phyloP scores from a whole-genome alignment of 257 asterid species.

The Leptodermis oblonga region DNA sequence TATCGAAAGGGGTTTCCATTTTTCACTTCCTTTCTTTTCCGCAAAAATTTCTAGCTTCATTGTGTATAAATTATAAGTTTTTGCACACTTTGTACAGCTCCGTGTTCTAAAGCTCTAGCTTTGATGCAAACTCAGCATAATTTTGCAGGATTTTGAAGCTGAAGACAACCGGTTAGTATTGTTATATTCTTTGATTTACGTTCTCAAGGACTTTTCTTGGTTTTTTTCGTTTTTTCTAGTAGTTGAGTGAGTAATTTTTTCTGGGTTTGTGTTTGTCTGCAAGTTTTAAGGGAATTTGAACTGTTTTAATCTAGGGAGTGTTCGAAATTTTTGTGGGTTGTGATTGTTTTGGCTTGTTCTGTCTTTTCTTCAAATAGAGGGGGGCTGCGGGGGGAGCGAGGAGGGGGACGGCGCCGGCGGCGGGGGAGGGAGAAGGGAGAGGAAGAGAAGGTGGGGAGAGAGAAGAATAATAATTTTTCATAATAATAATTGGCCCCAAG shows the following conservation, averaged over 20 bases:
- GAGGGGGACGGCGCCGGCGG: no score
- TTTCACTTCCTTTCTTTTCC: constrained; percentile 8
- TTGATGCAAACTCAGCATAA: background rate
- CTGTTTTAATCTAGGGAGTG: background rate
- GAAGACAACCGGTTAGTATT: constrained; percentile 26
- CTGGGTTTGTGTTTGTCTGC: constrained; percentile 28
- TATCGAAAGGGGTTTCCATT: no score
- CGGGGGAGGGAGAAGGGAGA: no score
- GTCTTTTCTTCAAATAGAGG: no score
- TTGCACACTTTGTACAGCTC: background rate
- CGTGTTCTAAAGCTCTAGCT: background rate
- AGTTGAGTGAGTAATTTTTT: constrained; percentile 2
- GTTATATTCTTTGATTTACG: constrained; percentile 18
- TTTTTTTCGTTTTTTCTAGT: background rate
- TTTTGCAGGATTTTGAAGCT: constrained; percentile 17
- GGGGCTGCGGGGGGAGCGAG: no score
- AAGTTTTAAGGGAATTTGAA: constrained; percentile 12
- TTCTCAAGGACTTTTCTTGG: constrained; percentile 14
- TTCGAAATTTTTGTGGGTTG: constrained; percentile 11
- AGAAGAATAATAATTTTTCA: no score
- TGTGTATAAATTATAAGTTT: background rate
- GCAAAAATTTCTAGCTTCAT: constrained; percentile 5
- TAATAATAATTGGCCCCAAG: no score
- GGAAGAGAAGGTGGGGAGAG: no score
- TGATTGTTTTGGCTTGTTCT: background rate